Percentiles rank a stretch among this genome's conserved stretches.
phyloP scores from a whole-genome alignment of 2,329 filamentous ascomycete genomes.

The Verticillium nonalfalfae region DNA sequence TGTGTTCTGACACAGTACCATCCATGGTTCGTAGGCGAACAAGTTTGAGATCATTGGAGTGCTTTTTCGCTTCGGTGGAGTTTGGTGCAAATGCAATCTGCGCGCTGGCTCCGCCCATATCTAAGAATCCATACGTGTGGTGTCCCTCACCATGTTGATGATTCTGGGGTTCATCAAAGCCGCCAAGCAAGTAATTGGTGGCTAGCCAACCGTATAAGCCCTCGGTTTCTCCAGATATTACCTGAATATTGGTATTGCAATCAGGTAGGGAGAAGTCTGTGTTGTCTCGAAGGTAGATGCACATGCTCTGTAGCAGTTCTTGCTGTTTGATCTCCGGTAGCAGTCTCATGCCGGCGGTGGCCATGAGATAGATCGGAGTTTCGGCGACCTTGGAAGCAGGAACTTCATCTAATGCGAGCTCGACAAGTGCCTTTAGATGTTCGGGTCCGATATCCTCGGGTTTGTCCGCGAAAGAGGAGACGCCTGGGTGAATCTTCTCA shows the following conservation, averaged over 20 bases:
- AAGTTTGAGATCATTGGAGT: slow-evolving; percentile 82
- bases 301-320: slow-evolving; percentile 70
- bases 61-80: slow-evolving; percentile 79
- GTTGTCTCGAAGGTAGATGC: slow-evolving; percentile 69
- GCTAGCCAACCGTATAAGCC: slow-evolving; percentile 97
- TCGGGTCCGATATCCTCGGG: slow-evolving; percentile 73
- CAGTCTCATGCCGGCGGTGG: slow-evolving; percentile 90
- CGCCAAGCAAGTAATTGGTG: slow-evolving; percentile 88
- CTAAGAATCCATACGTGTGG: slow-evolving; percentile 93
- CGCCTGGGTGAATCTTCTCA: slow-evolving; percentile 88
- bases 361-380: slow-evolving; percentile 91
- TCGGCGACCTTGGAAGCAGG: slow-evolving; percentile 69
- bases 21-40: slow-evolving; percentile 79
- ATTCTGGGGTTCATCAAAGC: slow-evolving; percentile 70
- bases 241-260: slow-evolving; percentile 82
- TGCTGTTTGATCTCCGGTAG: slow-evolving; percentile 68
- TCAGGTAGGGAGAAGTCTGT: slow-evolving; percentile 85
- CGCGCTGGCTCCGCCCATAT: slow-evolving; percentile 96
- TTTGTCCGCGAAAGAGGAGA: slow-evolving; percentile 81
- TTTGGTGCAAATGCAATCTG: slow-evolving; percentile 98
- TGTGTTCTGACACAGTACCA: slow-evolving; percentile 72
- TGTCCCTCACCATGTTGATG: slow-evolving; percentile 82
- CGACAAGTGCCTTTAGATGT: slow-evolving; percentile 72
- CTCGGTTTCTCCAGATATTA: slow-evolving; percentile 93
- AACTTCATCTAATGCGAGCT: slow-evolving; percentile 75